phyloP scores from a whole-genome alignment of 2,329 filamentous ascomycete genomes.

The Phaeoacremonium minimum region DNA sequence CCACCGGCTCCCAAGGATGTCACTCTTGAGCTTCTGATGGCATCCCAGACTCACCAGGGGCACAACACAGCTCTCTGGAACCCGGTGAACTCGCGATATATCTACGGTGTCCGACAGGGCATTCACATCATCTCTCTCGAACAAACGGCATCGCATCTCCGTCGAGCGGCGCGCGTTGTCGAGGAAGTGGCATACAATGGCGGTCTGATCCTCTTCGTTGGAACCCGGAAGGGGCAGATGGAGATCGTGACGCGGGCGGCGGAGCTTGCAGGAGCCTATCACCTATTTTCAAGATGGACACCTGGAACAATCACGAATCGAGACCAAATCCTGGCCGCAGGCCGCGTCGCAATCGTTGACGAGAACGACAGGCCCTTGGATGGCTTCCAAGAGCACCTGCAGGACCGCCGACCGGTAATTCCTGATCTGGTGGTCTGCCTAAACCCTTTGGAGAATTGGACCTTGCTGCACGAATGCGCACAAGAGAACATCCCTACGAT shows the following conservation, averaged over 20 bases:
- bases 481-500: conserved; percentile 88
- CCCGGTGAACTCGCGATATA: conserved; percentile 88
- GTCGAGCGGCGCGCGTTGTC: conserved; percentile 90
- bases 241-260: conserved; percentile 78
- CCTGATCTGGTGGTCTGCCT: conserved; percentile 90
- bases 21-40: conserved; percentile 85
- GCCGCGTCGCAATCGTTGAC: conserved; percentile 71
- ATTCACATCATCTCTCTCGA: conserved; percentile 94
- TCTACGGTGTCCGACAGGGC: conserved; percentile 82
- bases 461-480: conserved; percentile 86
- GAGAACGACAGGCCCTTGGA: conserved; percentile 57
- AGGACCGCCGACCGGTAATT: conserved; percentile 61
- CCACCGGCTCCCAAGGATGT: conserved; percentile 77
- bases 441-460: conserved; percentile 90
- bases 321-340: conserved; percentile 75
- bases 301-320: conserved; percentile 91
- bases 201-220: conserved; percentile 86
- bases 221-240: conserved; percentile 78
- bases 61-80: conserved; percentile 93
- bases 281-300: conserved; percentile 90
- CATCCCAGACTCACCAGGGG: conserved; percentile 82
- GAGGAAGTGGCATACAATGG: conserved; percentile 79
- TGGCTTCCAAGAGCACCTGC: conserved; percentile 64
- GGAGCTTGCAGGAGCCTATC: conserved; percentile 71
- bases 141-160: conserved; percentile 79